These are phyloP conservation scores for Blastobotrys illinoisensis DNA, from an alignment of 1,139 yeast genomes.

Conservation along the genomic window DNA sequence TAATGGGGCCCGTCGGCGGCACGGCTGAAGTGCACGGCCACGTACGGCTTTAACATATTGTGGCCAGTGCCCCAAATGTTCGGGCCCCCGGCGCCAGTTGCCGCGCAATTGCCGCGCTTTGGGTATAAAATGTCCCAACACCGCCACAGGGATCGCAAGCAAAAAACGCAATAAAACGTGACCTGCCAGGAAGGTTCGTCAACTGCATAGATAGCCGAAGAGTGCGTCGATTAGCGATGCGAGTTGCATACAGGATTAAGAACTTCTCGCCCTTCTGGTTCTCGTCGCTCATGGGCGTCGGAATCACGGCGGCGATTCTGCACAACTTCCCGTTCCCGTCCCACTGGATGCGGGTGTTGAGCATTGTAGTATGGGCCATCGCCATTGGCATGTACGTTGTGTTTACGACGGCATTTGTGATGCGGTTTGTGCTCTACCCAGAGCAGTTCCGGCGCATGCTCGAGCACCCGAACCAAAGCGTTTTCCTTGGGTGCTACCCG, in stretches of 20 bases:
- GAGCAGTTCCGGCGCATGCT: slow-evolving; percentile 36
- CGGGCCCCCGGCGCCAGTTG: neutral
- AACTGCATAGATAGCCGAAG: neutral
- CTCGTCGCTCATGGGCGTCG: slow-evolving; percentile 79
- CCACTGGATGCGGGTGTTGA: slow-evolving; percentile 53
- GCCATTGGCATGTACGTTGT: slow-evolving; percentile 46
- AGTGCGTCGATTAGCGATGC: neutral
- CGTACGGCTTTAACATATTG: neutral
- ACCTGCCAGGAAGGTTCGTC: neutral
- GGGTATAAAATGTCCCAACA: neutral
- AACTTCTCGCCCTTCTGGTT: slow-evolving; percentile 40
- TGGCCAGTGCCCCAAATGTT: neutral
- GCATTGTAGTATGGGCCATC: slow-evolving; percentile 52
- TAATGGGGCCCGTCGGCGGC: neutral
- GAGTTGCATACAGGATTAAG: slow-evolving; percentile 6
- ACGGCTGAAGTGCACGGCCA: neutral
- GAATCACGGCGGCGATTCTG: slow-evolving; percentile 58
- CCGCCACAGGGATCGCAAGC: neutral
- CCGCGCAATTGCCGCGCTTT: neutral
- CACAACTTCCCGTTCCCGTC: slow-evolving; percentile 61
- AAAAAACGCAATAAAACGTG: neutral
- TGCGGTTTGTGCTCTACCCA: slow-evolving; percentile 39
- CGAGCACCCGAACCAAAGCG: slow-evolving; percentile 44
- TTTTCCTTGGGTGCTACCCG: slow-evolving; percentile 69
- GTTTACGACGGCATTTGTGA: slow-evolving; percentile 37